Evolutionary conservation across 179 eudicot genomes (phyloP), one percentile per base, ranked within the genome.

Genomic region (Silene coronaria): DNA sequence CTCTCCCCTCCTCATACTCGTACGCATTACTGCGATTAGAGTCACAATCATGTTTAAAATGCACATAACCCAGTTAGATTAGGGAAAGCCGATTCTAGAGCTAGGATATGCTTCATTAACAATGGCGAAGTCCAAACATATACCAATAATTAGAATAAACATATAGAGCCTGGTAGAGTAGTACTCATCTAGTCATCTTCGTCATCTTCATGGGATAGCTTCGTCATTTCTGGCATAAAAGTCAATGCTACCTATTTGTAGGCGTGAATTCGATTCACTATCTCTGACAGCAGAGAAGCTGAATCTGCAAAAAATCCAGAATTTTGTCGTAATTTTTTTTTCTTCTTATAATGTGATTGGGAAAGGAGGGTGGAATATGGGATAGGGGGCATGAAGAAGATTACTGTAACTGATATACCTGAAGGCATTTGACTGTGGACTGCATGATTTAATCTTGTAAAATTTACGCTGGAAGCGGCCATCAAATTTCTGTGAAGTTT

Each of bases 171-270:
- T 70, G 62, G 51, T 59, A 14, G 32, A 19, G 51, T 59, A 14
- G 32, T 27, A 42, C 27, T 2, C 27, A 12, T 53, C 58, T 74
- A n/a, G n/a, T n/a, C n/a, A n/a, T n/a, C n/a, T n/a, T n/a, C n/a
- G n/a, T 2, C 27, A 12, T 53, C 58, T 74, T 61, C 59, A 28
- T 45, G 1, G 67, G 28, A 13, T 23, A 70, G 9, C 19, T 45
- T 71, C 17, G 42, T 34, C 23, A 17, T 63, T 78, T 67, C 46
- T 81, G 9, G 94, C 84, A 66, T 86, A 94, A 51, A 94, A 78
- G 81, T 94, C 94, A 73, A 94, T 88, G 89, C 91, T 86, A 30
- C 97, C 98, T 30, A 94, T 81, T 82, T 94, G 98, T 71, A 94
- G 82, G 77, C 97, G 85, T 11, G 89, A 83, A 79, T 80, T 94